Evolutionary conservation across 2,329 filamentous ascomycete genomes (phyloP).

Genomic region (Trichoderma arundinaceum): DNA sequence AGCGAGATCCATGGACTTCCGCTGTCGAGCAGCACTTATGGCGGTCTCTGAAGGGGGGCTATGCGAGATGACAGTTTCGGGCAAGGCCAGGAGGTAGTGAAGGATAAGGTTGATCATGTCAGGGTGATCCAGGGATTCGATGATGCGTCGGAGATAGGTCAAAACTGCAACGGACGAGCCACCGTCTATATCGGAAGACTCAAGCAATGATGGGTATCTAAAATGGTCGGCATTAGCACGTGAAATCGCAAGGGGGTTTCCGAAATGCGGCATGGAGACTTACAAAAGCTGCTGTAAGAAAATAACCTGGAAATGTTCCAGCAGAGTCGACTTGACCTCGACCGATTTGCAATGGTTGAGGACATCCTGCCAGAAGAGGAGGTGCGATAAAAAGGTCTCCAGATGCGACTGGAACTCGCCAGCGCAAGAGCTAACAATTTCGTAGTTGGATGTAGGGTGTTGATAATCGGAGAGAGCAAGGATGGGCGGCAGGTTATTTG

Average conservation of each 20-base stretch:
- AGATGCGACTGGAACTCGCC: conserved; percentile 82
- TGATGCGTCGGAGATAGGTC: conserved; percentile 87
- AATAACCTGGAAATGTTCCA: conserved; percentile 96
- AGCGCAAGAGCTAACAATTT: conserved; percentile 76
- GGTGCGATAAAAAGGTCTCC: conserved; percentile 90
- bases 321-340: conserved; percentile 88
- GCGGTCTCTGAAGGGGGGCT: conserved; percentile 53
- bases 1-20: conserved; percentile 87
- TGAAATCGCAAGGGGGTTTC: no score
- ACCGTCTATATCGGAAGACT: conserved; percentile 96
- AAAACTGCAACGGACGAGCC: conserved; percentile 95
- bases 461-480: conserved; percentile 88
- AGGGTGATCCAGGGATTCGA: conserved; percentile 89
- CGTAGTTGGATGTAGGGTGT: conserved; percentile 70
- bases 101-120: conserved; percentile 94
- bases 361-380: conserved; percentile 98
- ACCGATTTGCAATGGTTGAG: conserved; percentile 91
- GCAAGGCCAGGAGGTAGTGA: conserved; percentile 86
- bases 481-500: conserved; percentile 78
- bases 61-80: conserved; percentile 56
- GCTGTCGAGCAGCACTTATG: conserved; percentile 73
- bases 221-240: conserved; percentile 3
- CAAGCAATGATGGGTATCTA: conserved; percentile 91
- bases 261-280: conserved; percentile 41
- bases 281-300: conserved; percentile 94